Evolutionary conservation across 495 filamentous ascomycete genomes (phyloP).

Genomic region (Neurospora africana): DNA sequence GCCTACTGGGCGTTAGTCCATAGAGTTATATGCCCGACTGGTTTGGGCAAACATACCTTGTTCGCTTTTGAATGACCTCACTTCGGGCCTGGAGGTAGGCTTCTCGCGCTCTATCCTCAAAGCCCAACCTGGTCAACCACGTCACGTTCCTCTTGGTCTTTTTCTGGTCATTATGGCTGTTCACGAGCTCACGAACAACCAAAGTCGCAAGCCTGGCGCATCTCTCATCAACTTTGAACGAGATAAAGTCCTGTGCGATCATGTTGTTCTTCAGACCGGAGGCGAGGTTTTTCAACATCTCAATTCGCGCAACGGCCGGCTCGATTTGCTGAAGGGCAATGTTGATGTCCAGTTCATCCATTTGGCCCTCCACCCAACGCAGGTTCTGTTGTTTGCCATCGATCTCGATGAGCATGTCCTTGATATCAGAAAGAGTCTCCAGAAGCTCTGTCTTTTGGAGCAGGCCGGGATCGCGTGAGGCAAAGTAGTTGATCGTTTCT

Average conservation of each 20-base stretch:
- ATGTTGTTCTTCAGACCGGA: slow-evolving; percentile 71
- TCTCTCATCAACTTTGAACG: slow-evolving; percentile 77
- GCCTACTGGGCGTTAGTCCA: slow-evolving; percentile 42
- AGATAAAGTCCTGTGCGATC: slow-evolving; percentile 80
- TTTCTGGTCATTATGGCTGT: slow-evolving; percentile 57
- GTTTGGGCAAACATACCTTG: slow-evolving; percentile 49
- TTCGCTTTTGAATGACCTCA: slow-evolving; percentile 65
- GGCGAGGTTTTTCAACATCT: slow-evolving; percentile 69
- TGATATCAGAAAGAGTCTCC: slow-evolving; percentile 56
- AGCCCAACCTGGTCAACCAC: slow-evolving; percentile 79
- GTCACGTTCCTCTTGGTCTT: slow-evolving; percentile 62
- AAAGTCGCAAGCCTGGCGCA: slow-evolving; percentile 66
- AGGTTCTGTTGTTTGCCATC: slow-evolving; percentile 94
- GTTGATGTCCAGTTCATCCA: slow-evolving; percentile 92
- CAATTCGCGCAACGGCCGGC: slow-evolving; percentile 66
- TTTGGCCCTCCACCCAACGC: slow-evolving; percentile 86
- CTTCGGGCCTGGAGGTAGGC: slow-evolving; percentile 72
- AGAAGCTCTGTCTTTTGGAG: slow-evolving; percentile 64
- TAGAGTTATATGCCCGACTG: neutral
- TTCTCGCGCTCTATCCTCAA: slow-evolving; percentile 79
- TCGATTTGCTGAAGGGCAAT: slow-evolving; percentile 90
- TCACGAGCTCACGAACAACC: slow-evolving; percentile 62
- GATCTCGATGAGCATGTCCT: slow-evolving; percentile 82
- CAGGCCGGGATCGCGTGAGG: slow-evolving; percentile 56
- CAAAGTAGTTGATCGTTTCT: slow-evolving; percentile 74